These are phyloP conservation scores for Sporothrix brasiliensis DNA, from an alignment of 2,329 filamentous ascomycete species.

Conservation along the genomic window DNA sequence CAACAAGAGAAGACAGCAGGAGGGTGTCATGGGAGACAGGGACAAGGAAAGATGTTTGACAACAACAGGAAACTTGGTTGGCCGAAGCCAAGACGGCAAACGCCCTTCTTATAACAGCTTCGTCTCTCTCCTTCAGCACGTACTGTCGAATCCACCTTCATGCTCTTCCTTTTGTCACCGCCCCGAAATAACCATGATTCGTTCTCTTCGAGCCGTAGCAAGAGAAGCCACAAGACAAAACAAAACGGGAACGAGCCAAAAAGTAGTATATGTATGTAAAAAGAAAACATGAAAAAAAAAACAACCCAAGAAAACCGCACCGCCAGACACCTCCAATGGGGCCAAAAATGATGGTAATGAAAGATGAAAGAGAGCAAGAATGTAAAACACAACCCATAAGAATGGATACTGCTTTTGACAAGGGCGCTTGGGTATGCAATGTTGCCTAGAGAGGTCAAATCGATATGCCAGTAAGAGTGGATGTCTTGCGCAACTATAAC, in stretches of 20 bases:
- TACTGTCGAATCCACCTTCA: background rate
- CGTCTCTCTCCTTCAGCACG: background rate
- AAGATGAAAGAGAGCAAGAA: background rate
- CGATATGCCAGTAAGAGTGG: too few species aligned
- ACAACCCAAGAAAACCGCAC: background rate
- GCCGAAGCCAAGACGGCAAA: background rate
- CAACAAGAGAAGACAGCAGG: slow-evolving; percentile 1
- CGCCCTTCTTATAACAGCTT: background rate
- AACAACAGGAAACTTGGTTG: background rate
- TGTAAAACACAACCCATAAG: background rate
- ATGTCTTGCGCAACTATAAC: slow-evolving; percentile 23
- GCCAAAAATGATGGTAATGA: background rate
- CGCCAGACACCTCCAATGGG: background rate
- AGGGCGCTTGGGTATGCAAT: too few species aligned
- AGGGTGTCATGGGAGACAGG: background rate
- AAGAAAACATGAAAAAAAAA: too few species aligned
- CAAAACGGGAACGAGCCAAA: background rate
- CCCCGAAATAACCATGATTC: background rate
- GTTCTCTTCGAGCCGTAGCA: slow-evolving; percentile 9
- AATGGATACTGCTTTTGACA: background rate
- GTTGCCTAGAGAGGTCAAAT: too few species aligned
- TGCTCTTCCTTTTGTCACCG: background rate
- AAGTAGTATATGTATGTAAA: background rate
- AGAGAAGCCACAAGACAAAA: background rate
- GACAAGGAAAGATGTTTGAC: background rate